These are phyloP conservation scores for Phlebiopsis gigantea DNA, from an alignment of 768 basidiomycete species.

Conservation along the genomic window DNA sequence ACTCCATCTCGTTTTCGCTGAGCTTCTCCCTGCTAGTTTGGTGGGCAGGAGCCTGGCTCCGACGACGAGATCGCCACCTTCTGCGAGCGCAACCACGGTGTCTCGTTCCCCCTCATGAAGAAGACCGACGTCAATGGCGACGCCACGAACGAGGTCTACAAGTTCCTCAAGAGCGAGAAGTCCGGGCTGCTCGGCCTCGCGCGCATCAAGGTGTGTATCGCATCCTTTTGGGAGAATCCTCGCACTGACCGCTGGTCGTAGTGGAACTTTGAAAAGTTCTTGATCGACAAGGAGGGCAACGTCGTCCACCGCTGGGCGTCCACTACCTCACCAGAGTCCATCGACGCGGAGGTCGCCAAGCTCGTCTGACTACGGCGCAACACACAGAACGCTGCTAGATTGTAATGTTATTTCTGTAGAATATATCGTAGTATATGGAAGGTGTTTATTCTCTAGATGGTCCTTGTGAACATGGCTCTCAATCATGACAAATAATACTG, in stretches of 20 bases:
- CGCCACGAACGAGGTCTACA: slow-evolving; percentile 75
- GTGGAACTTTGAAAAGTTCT: slow-evolving; percentile 94
- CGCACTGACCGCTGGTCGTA: slow-evolving; percentile 20
- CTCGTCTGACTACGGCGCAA: slow-evolving; percentile 35
- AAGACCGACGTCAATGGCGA: slow-evolving; percentile 94
- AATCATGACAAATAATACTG: no score
- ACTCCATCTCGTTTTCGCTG: background rate
- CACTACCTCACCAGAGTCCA: slow-evolving; percentile 61
- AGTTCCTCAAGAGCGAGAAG: slow-evolving; percentile 81
- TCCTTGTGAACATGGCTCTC: no score
- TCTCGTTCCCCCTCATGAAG: slow-evolving; percentile 86
- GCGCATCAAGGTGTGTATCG: slow-evolving; percentile 60
- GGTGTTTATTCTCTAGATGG: no score
- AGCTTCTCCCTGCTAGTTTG: slow-evolving; percentile 48
- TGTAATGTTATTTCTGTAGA: slow-evolving; percentile 6
- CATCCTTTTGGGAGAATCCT: background rate
- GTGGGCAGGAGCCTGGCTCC: slow-evolving; percentile 77
- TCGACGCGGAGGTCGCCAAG: slow-evolving; percentile 61
- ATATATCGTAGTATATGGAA: background rate
- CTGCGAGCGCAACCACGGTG: slow-evolving; percentile 80
- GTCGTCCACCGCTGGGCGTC: slow-evolving; percentile 64
- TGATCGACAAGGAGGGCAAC: slow-evolving; percentile 72
- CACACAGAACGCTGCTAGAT: background rate
- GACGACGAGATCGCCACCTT: slow-evolving; percentile 72
- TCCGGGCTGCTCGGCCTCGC: slow-evolving; percentile 64